phyloP scores from a whole-genome alignment of 2,329 filamentous ascomycete genomes.

The Colletotrichum lini region DNA sequence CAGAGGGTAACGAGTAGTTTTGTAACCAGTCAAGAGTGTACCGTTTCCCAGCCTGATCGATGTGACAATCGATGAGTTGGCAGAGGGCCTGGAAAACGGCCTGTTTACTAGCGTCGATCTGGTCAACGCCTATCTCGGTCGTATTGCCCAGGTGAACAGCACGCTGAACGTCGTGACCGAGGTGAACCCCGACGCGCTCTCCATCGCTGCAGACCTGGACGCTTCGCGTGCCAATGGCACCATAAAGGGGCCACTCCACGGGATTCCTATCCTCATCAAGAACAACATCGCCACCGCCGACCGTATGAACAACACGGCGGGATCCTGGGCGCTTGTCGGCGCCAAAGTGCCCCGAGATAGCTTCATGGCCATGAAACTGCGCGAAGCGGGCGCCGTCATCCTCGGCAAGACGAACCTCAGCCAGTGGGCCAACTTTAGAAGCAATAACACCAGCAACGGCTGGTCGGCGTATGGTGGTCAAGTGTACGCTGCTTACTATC shows the following conservation, averaged over 20 bases:
- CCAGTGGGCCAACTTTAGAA: constrained; percentile 75
- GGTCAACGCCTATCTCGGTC: constrained; percentile 48
- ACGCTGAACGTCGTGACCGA: constrained; percentile 52
- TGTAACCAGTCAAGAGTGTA: constrained; percentile 15
- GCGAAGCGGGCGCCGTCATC: constrained; percentile 72
- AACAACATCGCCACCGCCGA: constrained; percentile 75
- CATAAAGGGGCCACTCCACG: constrained; percentile 66
- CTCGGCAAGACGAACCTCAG: constrained; percentile 75
- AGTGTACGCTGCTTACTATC: constrained; percentile 71
- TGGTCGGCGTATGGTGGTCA: constrained; percentile 77
- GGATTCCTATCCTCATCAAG: constrained; percentile 76
- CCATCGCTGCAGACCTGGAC: constrained; percentile 51
- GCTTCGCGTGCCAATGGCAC: constrained; percentile 48
- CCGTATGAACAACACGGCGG: constrained; percentile 71
- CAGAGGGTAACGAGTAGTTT: constrained; percentile 1
- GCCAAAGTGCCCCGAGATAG: constrained; percentile 69
- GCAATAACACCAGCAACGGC: constrained; percentile 69
- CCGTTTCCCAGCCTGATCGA: constrained; percentile 52
- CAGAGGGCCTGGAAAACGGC: constrained; percentile 48
- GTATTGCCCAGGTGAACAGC: constrained; percentile 47
- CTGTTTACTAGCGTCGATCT: constrained; percentile 56
- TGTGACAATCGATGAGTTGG: constrained; percentile 52
- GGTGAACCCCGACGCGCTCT: constrained; percentile 53
- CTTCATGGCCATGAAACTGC: constrained; percentile 70
- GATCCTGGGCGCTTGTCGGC: constrained; percentile 71